Evolutionary conservation across 495 filamentous ascomycete species (phyloP), one percentile per base, ranked within the genome.

Genomic region (Paragyromitra xinjiangensis): DNA sequence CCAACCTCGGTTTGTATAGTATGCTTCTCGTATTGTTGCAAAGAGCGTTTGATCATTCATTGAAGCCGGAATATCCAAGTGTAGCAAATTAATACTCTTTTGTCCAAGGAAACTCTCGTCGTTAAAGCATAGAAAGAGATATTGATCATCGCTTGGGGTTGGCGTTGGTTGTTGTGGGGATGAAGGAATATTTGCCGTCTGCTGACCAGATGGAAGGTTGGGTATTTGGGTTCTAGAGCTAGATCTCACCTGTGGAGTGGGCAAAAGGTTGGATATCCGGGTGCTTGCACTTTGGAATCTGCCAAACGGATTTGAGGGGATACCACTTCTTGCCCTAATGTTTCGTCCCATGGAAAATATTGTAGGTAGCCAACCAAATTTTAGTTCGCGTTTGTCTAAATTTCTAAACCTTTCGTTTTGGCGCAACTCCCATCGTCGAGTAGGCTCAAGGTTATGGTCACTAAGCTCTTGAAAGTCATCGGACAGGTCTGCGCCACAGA

Each of bases 1-100:
- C 45, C 45, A 67, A 53, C 64, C 64, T 37, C 45, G 44, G 5
- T n/a, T 2, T 6, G 0, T 67, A 67, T 67, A 67, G 16, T 53
- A 67, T 34, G 5, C 26, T 22, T 53, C 24, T 34, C 45, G 24
- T 9, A 53, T 3, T 5, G 9, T 51, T 12, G 4, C 34, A 53
- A 37, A 67, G 16, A 67, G 16, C 22, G n/a, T 11, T 19, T 37
- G 45, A 53, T 53, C 45, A 1, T 3, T 6, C 24, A 22, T 67
- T 12, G 37, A 12, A 48, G 39, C 8, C 12, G 39, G 14, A 7
- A 64, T 11, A 8, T 64, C n/a, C 3, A 42, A 37, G 24, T 64
- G 61, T 22, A 29, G 3, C n/a, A 64, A 44, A 8, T 22, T 66
- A 6, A 48, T 26, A 9, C n/a, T 34, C 29, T 34, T 34, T 34